Conservation (phyloP, 2,329 filamentous ascomycete genomes). For the Blastomyces percursus region DNA sequence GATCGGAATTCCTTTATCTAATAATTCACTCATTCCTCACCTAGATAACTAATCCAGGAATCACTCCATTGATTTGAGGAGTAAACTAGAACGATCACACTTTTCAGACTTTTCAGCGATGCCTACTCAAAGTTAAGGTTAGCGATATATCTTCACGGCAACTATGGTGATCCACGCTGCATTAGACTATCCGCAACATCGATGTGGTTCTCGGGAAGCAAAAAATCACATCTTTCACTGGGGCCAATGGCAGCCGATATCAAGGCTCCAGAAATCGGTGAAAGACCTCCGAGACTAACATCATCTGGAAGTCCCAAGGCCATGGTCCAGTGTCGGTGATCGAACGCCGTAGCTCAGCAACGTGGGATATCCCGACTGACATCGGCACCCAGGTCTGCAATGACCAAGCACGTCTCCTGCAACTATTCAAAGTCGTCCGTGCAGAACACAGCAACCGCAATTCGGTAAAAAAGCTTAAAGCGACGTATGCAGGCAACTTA, state of each 20-base stretch:
- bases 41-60: not conserved
- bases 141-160: not conserved
- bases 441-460: not conserved
- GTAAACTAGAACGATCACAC: not conserved
- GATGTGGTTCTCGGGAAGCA: not conserved
- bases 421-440: not conserved
- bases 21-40: too few relatives aligned
- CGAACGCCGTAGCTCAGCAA: not conserved
- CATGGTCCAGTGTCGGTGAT: not conserved
- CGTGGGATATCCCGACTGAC: not conserved
- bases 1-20: not conserved
- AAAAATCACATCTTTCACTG: not conserved
- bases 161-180: not conserved
- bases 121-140: not conserved
- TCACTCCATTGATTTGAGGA: not conserved
- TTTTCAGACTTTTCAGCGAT: not conserved
- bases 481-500: not conserved
- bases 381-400: not conserved
- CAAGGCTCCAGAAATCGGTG: not conserved
- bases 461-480: not conserved
- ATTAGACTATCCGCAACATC: not conserved
- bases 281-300: not conserved
- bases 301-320: not conserved
- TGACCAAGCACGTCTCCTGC: not conserved
- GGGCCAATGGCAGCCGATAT: not conserved